Conservation (phyloP, 2,329 filamentous ascomycete species). For the Didymosphaeria variabile region DNA sequence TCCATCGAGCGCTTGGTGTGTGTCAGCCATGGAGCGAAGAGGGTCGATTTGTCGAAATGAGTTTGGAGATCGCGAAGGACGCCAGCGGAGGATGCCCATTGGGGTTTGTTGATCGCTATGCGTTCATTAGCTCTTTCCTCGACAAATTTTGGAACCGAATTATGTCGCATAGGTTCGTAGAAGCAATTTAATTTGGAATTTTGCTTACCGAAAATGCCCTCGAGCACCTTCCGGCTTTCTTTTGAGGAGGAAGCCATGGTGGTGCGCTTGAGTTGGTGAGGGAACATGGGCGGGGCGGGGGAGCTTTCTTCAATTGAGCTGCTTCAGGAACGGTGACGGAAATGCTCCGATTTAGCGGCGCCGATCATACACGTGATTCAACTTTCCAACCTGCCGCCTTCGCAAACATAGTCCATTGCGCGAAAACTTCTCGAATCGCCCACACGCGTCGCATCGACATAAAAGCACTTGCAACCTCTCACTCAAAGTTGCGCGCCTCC, state of each 20-base stretch:
- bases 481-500: no score
- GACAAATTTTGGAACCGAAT: neutral
- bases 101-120: conserved; percentile 90
- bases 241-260: conserved; percentile 39
- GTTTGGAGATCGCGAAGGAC: conserved; percentile 87
- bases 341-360: conserved; percentile 18
- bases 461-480: neutral
- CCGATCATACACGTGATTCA: neutral
- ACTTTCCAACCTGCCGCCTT: neutral
- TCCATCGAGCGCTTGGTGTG: conserved; percentile 68
- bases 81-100: conserved; percentile 86
- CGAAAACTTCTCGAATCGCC: neutral
- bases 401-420: neutral
- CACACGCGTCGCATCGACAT: neutral
- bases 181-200: no score
- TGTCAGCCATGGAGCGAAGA: conserved; percentile 81
- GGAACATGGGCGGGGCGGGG: conserved; percentile 32
- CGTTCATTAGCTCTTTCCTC: conserved; percentile 3
- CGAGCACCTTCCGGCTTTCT: conserved; percentile 59
- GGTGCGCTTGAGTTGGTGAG: conserved; percentile 22
- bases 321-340: conserved; percentile 16
- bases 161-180: no score
- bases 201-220: conserved; percentile 68
- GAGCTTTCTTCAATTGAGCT: conserved; percentile 11
- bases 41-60: conserved; percentile 80